Base-by-base conservation (phyloP, 768 basidiomycete genomes). In the Boletellus emodensis region DNA sequence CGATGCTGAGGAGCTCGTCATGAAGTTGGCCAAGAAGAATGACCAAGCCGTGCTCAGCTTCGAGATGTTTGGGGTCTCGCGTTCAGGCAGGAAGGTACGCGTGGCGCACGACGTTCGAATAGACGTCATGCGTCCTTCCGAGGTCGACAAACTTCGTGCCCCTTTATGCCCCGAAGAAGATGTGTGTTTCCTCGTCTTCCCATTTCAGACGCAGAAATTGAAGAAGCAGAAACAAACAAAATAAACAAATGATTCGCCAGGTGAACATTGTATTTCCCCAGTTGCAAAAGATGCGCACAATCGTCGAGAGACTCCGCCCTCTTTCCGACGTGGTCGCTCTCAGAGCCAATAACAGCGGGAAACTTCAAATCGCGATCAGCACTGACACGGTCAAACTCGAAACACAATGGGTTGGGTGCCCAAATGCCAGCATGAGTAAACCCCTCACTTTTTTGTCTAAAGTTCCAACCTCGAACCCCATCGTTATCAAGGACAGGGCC, bases 1-100 rank as follows among this genome's bases (percentile, higher is more conserved):
- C 45, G 81, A 82, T 34, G 72, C 75, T 6, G 83, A 83, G 22
- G 83, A 90, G 36, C 78, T 89, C 32, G 76, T 87, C 44, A 81
- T 93, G 77, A 92, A 87, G 69, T 76, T 94, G 3, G 87, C 90
- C 11, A 94, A 94, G 74, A 90, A 90, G 69, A 83, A 84, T 55
- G 83, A 87, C 42, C 81, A 83, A 35, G 87, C 90, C 1, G 79
- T 89, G 32, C 75, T 93, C 10, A 82, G 78, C 41, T 87, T 93
- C 52, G 87, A 88, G 57, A 88, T 93, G 52, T 75, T 72, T 39
- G 83, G 82, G 0, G 68, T 79, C 45, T 84, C 82, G 10, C 72
- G 81, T n/a, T 73, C 79, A 26, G 87, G 87, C 6, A 74, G 82
- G 51, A 74, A 67, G 38, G 77, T 90, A 36, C 75, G 78, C 40